Evolutionary conservation across 2,329 filamentous ascomycete genomes (phyloP).

Genomic region (Apiospora arundinis): DNA sequence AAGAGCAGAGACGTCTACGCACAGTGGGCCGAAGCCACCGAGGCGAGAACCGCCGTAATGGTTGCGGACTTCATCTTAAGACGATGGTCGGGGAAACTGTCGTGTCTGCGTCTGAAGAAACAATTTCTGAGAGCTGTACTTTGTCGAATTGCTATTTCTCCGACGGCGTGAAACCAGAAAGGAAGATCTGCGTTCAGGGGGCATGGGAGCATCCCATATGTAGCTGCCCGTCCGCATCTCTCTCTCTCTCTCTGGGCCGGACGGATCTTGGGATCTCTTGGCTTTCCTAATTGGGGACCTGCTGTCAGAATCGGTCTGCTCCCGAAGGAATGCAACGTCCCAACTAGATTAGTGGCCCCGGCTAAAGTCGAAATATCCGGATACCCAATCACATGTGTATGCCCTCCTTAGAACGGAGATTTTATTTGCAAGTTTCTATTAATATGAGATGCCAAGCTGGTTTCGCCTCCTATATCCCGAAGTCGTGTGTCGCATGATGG

Average conservation of each 20-base stretch:
- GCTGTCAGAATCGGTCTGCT: not conserved
- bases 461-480: not conserved
- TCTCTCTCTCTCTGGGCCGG: not conserved
- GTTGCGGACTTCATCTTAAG: slow-evolving; percentile 12
- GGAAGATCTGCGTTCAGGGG: not conserved
- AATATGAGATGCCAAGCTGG: not conserved
- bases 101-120: too few relatives aligned
- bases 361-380: slow-evolving; percentile 3
- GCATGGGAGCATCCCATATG: not conserved
- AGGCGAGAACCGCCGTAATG: not conserved
- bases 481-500: slow-evolving; percentile 2
- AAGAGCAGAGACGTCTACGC: not conserved
- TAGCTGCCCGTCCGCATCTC: not conserved
- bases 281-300: slow-evolving; percentile 9
- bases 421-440: not conserved
- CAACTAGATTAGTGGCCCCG: not conserved
- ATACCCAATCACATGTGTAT: not conserved
- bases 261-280: slow-evolving; percentile 5
- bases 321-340: slow-evolving; percentile 6
- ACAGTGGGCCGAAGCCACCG: slow-evolving; percentile 16
- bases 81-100: not conserved
- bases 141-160: not conserved
- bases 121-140: too few relatives aligned
- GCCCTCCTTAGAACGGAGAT: not conserved
- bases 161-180: not conserved